Conservation (phyloP, 78 protist species). For the Dictyostelium brefeldianum region DNA sequence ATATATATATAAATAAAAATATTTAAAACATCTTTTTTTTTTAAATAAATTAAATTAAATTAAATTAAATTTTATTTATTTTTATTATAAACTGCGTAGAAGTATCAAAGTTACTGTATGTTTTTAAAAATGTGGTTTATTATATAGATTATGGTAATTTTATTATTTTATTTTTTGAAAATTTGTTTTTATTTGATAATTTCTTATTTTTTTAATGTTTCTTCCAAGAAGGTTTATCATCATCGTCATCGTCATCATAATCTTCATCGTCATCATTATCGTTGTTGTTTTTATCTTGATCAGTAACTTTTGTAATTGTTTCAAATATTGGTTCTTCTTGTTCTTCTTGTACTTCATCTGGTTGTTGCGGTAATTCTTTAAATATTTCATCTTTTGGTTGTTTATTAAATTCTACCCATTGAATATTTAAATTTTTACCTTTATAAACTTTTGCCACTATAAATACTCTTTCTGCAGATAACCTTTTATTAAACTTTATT, state of each 20-base stretch:
- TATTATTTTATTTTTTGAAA: neutral
- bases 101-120: too few species aligned
- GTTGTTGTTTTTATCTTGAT: neutral
- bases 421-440: slow-evolving; percentile 35
- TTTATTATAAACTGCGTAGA: too few species aligned
- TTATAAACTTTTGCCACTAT: slow-evolving; percentile 65
- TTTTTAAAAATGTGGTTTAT: too few species aligned
- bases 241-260: slow-evolving; percentile 39
- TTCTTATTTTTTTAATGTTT: neutral
- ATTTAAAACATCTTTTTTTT: too few species aligned
- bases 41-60: too few species aligned
- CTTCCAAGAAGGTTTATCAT: slow-evolving; percentile 48
- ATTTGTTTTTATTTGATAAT: too few species aligned
- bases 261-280: slow-evolving; percentile 30
- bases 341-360: neutral
- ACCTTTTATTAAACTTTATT: slow-evolving; percentile 59
- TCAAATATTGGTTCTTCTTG: neutral
- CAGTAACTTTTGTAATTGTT: neutral
- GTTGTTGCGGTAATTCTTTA: neutral
- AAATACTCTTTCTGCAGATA: slow-evolving; percentile 69
- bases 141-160: neutral
- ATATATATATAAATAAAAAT: too few species aligned
- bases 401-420: slow-evolving; percentile 45
- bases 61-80: too few species aligned
- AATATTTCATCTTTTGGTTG: neutral